phyloP scores from a whole-genome alignment of 768 basidiomycete genomes.

The Panus rudis region DNA sequence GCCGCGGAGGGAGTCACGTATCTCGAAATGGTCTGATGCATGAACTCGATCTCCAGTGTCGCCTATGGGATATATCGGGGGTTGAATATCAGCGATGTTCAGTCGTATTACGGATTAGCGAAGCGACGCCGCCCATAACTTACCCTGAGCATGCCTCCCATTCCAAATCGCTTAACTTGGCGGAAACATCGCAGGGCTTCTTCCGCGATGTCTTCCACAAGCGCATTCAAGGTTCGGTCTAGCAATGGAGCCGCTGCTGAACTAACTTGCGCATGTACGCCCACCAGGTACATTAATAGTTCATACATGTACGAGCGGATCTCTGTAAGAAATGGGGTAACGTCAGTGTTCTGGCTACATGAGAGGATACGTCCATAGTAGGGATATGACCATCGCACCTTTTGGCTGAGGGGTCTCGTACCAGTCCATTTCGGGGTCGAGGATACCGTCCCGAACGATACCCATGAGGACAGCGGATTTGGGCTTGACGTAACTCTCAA shows the following conservation, averaged over 20 bases:
- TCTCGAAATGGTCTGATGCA: constrained; percentile 90
- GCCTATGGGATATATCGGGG: constrained; percentile 45
- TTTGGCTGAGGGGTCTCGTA: constrained; percentile 88
- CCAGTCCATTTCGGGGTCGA: constrained; percentile 85
- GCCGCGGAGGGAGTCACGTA: constrained; percentile 81
- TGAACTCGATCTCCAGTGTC: constrained; percentile 97
- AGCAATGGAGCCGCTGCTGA: constrained; percentile 73
- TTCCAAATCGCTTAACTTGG: constrained; percentile 87
- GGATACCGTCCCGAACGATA: constrained; percentile 73
- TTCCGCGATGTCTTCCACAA: constrained; percentile 77
- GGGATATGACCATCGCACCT: constrained; percentile 39
- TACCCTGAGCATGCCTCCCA: constrained; percentile 98
- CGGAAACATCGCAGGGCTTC: constrained; percentile 83
- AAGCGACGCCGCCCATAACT: constrained; percentile 21
- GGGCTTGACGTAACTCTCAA: constrained; percentile 80
- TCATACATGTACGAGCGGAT: constrained; percentile 94
- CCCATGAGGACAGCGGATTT: constrained; percentile 62
- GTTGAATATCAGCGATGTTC: neutral
- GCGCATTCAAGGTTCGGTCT: constrained; percentile 70
- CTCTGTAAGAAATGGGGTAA: constrained; percentile 42
- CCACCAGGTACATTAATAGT: constrained; percentile 80
- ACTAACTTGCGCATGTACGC: constrained; percentile 87
- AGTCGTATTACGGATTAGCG: neutral
- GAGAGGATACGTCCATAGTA: neutral
- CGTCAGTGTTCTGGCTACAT: constrained; percentile 3